These are phyloP conservation scores for Phyllosticta capitalensis DNA, from an alignment of 2,329 filamentous ascomycete species.

Conservation along the genomic window DNA sequence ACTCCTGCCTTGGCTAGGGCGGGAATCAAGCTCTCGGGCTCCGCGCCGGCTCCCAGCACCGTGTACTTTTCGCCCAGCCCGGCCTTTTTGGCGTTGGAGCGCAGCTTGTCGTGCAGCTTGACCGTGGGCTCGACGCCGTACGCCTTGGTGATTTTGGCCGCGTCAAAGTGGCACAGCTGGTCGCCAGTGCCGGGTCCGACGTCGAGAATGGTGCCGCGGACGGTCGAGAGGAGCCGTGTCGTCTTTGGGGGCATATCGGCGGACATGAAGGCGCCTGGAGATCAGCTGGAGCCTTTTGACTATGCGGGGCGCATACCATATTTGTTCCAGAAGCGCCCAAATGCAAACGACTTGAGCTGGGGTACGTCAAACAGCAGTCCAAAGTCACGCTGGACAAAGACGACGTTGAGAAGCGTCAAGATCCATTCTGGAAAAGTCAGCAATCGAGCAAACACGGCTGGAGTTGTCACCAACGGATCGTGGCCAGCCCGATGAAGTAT, in stretches of 20 bases:
- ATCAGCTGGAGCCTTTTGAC: conserved; percentile 29
- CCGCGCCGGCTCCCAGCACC: conserved; percentile 39
- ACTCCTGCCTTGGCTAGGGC: conserved; percentile 36
- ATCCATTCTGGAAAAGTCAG: conserved; percentile 21
- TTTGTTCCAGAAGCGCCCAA: conserved; percentile 26
- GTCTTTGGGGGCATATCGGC: conserved; percentile 25
- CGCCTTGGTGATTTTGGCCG: conserved; percentile 35
- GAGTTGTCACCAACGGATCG: conserved; percentile 18
- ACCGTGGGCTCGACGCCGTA: conserved; percentile 47
- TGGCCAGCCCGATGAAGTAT: conserved; percentile 18
- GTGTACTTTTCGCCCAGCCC: conserved; percentile 41
- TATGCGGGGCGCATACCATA: conserved; percentile 21
- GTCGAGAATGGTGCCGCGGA: conserved; percentile 28
- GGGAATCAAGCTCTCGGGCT: conserved; percentile 37
- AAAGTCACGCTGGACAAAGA: conserved; percentile 21
- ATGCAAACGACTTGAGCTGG: conserved; percentile 23
- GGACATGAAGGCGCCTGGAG: conserved; percentile 25
- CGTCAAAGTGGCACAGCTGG: conserved; percentile 37
- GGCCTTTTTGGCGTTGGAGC: conserved; percentile 28
- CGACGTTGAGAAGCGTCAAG: conserved; percentile 24
- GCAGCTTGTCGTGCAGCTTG: conserved; percentile 38
- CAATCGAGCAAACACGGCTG: background rate
- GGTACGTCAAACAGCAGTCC: conserved; percentile 21
- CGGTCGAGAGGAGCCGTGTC: conserved; percentile 19
- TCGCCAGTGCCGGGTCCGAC: conserved; percentile 43